These are phyloP conservation scores for Dryadomyces quercus-mongolicae DNA, from an alignment of 2,329 filamentous ascomycete genomes.

Conservation along the genomic window DNA sequence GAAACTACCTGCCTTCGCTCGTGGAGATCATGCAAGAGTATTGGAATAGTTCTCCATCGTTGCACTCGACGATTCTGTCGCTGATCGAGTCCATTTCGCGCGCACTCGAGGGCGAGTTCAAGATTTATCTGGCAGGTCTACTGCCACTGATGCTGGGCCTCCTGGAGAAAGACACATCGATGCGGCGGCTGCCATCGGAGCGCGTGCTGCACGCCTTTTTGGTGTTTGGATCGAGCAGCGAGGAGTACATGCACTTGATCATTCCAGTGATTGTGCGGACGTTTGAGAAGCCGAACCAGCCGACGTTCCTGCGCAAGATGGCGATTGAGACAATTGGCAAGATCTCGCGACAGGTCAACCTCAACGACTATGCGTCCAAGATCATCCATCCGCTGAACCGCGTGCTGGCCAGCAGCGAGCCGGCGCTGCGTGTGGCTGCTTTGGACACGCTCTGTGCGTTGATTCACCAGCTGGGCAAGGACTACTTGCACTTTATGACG, in stretches of 20 bases:
- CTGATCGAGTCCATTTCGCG: conserved; percentile 89
- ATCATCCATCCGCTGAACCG: conserved; percentile 90
- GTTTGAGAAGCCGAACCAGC: conserved; percentile 81
- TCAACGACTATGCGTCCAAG: conserved; percentile 91
- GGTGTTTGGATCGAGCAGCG: conserved; percentile 87
- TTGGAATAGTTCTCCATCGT: conserved; percentile 68
- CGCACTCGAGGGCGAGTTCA: conserved; percentile 94
- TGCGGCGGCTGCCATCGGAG: conserved; percentile 71
- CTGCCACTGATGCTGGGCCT: conserved; percentile 91
- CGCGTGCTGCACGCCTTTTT: conserved; percentile 89
- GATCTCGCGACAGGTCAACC: conserved; percentile 88
- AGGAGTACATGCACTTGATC: conserved; percentile 99
- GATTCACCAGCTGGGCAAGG: conserved; percentile 90
- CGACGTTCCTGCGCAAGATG: conserved; percentile 65
- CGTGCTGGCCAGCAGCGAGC: conserved; percentile 63
- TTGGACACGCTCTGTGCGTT: conserved; percentile 90
- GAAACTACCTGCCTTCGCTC: conserved; percentile 79
- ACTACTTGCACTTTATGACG: conserved; percentile 88
- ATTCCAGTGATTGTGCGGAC: conserved; percentile 89
- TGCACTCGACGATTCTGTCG: conserved; percentile 84
- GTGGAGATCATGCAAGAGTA: conserved; percentile 79
- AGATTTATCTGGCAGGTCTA: conserved; percentile 81
- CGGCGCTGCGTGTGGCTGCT: conserved; percentile 63
- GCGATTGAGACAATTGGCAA: conserved; percentile 93
- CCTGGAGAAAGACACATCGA: conserved; percentile 71